Evolutionary conservation across 2,329 filamentous ascomycete species (phyloP).

Genomic region (Verticillium tricorpus): DNA sequence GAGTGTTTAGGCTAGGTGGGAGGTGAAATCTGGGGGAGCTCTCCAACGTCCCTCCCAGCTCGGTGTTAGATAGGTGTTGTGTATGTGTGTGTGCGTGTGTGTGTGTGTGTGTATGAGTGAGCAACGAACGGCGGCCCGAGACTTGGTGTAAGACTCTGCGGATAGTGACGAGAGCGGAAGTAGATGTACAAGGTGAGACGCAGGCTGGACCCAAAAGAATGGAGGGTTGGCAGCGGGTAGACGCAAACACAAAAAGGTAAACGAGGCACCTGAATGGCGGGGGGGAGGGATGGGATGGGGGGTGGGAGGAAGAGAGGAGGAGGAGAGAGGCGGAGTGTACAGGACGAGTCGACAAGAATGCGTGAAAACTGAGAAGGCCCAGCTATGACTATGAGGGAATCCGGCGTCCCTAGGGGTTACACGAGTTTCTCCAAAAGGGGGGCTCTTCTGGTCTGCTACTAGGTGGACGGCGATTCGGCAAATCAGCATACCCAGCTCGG

Average conservation of each 20-base stretch:
- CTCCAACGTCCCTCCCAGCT: not conserved
- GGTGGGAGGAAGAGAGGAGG: not conserved
- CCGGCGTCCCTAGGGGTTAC: not conserved
- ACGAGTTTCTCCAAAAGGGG: not conserved
- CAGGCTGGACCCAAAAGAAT: not conserved
- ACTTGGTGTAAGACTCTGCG: not conserved
- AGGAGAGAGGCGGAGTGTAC: not conserved
- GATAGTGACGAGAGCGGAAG: not conserved
- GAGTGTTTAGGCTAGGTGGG: not conserved
- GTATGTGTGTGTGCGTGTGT: not conserved
- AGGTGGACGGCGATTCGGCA: not conserved
- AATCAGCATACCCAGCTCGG: not conserved
- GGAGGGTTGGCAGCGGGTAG: not conserved
- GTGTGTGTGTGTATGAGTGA: not conserved
- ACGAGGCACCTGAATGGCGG: not conserved
- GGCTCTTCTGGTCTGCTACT: not conserved
- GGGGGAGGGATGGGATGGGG: not conserved
- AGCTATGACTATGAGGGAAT: not conserved
- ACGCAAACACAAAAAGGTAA: not conserved
- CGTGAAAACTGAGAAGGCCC: not conserved
- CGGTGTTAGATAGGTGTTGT: not conserved
- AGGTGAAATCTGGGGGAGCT: not conserved
- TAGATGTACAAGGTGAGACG: not conserved
- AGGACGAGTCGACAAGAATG: not conserved
- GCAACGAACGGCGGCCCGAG: not conserved